A percentile compares a stretch with the other conserved stretches of the same genome.
Conservation (phyloP, 176 grass and related monocot species). For the Cenchrus americanus region DNA sequence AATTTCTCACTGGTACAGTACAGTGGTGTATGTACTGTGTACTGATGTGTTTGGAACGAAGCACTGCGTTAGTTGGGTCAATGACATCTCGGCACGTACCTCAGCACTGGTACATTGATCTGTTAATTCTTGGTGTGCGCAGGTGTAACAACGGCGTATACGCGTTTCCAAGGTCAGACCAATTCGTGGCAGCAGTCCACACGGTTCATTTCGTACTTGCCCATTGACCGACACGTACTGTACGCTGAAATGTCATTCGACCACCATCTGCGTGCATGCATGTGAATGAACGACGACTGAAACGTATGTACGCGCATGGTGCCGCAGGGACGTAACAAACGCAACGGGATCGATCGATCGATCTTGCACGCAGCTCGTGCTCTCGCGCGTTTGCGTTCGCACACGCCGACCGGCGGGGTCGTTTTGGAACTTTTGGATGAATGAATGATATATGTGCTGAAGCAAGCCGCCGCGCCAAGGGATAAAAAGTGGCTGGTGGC, state of each 20-base stretch:
- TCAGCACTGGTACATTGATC: background rate
- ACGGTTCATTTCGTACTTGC: no score
- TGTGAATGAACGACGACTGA: background rate
- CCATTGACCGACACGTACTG: background rate
- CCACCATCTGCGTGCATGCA: background rate
- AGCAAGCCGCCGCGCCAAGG: background rate
- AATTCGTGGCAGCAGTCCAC: background rate
- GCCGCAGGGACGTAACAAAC: background rate
- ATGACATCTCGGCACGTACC: no score
- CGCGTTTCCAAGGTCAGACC: background rate
- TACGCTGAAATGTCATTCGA: background rate
- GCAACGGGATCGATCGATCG: background rate
- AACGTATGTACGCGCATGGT: background rate
- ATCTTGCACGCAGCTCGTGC: background rate
- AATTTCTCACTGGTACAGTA: background rate
- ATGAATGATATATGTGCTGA: background rate
- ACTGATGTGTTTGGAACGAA: background rate
- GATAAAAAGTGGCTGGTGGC: background rate
- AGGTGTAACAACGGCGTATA: background rate
- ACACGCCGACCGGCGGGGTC: background rate
- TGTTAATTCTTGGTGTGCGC: background rate
- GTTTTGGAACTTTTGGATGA: background rate
- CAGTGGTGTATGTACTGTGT: background rate
- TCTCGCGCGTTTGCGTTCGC: background rate
- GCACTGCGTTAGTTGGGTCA: background rate